Percentiles rank a stretch among this genome's conserved stretches.
Evolutionary conservation across 2,329 filamentous ascomycete genomes (phyloP).

Genomic region (Xylariomycetidae sp.): DNA sequence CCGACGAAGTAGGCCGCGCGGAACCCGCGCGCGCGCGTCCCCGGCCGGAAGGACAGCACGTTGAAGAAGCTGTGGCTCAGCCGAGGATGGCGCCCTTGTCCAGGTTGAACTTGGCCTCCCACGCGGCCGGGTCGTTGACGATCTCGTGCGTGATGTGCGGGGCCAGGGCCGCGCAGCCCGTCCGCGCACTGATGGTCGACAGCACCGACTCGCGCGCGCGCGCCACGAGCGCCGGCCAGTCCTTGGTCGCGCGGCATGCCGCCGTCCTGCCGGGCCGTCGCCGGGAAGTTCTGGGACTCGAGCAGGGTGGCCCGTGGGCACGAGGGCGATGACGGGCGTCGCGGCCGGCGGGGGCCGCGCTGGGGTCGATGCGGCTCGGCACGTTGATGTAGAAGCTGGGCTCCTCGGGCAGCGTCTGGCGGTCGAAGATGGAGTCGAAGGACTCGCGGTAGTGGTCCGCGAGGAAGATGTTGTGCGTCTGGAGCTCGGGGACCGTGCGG

Average conservation of each 20-base stretch:
- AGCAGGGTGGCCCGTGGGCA: slow-evolving; percentile 67
- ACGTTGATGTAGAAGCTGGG: slow-evolving; percentile 78
- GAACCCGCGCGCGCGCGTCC: slow-evolving; percentile 48
- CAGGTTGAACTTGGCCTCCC: slow-evolving; percentile 67
- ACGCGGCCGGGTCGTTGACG: slow-evolving; percentile 61
- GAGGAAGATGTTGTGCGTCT: slow-evolving; percentile 73
- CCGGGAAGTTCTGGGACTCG: slow-evolving; percentile 33
- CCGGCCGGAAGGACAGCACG: slow-evolving; percentile 61
- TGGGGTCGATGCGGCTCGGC: slow-evolving; percentile 62
- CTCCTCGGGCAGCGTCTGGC: slow-evolving; percentile 60
- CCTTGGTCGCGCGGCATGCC: slow-evolving; percentile 37
- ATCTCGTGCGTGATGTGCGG: slow-evolving; percentile 53
- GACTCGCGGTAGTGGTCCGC: slow-evolving; percentile 66
- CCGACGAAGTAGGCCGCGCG: slow-evolving; percentile 64
- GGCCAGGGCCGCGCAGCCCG: slow-evolving; percentile 46
- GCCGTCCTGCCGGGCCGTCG: slow-evolving; percentile 23
- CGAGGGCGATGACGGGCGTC: slow-evolving; percentile 66
- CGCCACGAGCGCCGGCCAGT: slow-evolving; percentile 58
- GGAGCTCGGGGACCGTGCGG: slow-evolving; percentile 55
- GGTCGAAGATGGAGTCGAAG: slow-evolving; percentile 73
- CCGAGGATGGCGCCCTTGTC: slow-evolving; percentile 69
- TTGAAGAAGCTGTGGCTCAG: slow-evolving; percentile 72
- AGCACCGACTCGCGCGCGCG: slow-evolving; percentile 58
- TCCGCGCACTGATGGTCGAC: slow-evolving; percentile 54
- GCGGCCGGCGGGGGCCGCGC: slow-evolving; percentile 60